phyloP scores from a whole-genome alignment of 2,329 filamentous ascomycete species.

The Fusarium solani-melongenae region DNA sequence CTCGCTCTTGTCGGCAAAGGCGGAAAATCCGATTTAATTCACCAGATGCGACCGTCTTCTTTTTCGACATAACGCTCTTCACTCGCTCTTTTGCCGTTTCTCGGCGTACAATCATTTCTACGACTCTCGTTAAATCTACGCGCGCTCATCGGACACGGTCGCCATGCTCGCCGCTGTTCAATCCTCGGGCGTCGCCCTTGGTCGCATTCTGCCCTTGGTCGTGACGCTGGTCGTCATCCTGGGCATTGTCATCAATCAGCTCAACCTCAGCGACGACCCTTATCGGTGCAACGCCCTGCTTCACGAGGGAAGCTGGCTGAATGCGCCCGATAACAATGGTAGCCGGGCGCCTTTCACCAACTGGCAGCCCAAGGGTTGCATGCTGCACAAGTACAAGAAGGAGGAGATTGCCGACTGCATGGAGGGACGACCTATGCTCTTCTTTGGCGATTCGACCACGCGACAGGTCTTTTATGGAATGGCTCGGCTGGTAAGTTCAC shows the following conservation, averaged over 20 bases:
- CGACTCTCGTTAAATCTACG: not conserved
- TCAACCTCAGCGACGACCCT: slow-evolving; percentile 52
- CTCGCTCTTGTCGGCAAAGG: not conserved
- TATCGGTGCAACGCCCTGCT: slow-evolving; percentile 65
- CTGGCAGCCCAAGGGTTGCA: slow-evolving; percentile 71
- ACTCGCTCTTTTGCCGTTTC: not conserved
- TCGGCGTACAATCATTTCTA: slow-evolving; percentile 4
- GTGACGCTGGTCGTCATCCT: slow-evolving; percentile 39
- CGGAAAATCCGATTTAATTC: not conserved
- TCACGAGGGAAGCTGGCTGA: slow-evolving; percentile 61
- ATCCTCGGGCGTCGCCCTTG: slow-evolving; percentile 24
- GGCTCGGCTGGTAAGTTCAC: slow-evolving; percentile 41
- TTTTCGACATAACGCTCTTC: not conserved
- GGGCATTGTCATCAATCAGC: slow-evolving; percentile 29
- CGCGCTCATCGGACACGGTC: not conserved
- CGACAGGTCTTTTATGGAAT: slow-evolving; percentile 69
- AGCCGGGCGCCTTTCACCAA: slow-evolving; percentile 51
- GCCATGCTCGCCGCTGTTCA: slow-evolving; percentile 22
- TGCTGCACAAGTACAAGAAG: slow-evolving; percentile 64
- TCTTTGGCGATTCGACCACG: slow-evolving; percentile 69
- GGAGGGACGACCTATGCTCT: slow-evolving; percentile 61
- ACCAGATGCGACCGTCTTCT: not conserved
- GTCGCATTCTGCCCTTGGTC: slow-evolving; percentile 26
- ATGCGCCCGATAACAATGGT: slow-evolving; percentile 45
- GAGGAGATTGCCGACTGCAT: slow-evolving; percentile 65